These are phyloP conservation scores for Monosporozyma solicola DNA, from an alignment of 805 yeast species.

Conservation along the genomic window DNA sequence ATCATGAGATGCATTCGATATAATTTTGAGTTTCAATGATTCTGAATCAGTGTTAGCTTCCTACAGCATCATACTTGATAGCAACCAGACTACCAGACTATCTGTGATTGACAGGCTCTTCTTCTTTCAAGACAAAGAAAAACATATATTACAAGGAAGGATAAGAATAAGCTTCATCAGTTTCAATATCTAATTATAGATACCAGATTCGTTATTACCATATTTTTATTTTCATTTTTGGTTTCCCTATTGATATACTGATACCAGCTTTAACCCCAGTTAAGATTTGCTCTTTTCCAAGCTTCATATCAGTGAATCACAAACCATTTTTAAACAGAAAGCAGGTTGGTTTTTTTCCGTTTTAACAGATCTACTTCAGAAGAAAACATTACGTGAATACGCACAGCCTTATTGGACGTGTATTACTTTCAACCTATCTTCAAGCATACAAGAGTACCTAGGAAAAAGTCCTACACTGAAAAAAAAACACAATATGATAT, in stretches of 20 bases:
- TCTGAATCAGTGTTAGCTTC: background rate
- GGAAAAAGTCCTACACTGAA: too few species aligned
- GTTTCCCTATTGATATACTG: background rate
- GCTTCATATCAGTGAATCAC: too few species aligned
- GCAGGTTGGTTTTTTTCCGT: background rate
- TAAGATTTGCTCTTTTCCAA: too few species aligned
- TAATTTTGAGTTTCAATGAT: background rate
- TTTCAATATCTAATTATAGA: background rate
- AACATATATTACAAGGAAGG: background rate
- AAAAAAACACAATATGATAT: background rate
- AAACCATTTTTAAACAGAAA: too few species aligned
- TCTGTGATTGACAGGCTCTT: background rate
- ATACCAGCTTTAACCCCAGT: background rate
- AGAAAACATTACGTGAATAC: background rate
- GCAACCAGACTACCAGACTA: background rate
- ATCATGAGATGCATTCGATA: background rate
- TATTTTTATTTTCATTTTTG: too few species aligned
- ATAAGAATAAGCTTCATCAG: background rate
- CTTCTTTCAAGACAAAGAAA: background rate
- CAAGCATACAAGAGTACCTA: too few species aligned
- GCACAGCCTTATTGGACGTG: too few species aligned
- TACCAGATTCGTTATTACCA: background rate
- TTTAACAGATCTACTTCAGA: too few species aligned
- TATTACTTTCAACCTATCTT: too few species aligned
- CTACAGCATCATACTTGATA: background rate